Evolutionary conservation across 2,329 filamentous ascomycete genomes (phyloP).

Genomic region (Aspergillus quadricinctus): DNA sequence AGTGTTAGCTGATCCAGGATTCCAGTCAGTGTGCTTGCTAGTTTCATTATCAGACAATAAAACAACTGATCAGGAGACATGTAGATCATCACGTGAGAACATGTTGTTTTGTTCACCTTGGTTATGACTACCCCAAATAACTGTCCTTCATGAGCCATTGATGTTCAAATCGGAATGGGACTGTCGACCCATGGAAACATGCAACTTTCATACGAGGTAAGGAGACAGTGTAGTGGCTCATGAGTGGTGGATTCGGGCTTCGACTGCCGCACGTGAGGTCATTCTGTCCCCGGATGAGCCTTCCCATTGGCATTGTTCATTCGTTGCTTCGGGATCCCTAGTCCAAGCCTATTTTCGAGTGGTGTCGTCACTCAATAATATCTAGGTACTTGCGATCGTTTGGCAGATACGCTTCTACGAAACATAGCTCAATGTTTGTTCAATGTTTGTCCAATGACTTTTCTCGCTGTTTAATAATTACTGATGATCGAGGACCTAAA

Average conservation of each 20-base stretch:
- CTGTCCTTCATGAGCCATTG: not conserved
- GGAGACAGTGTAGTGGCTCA: not conserved
- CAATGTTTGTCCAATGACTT: not conserved
- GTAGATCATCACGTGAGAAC: not conserved
- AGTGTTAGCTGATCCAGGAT: not conserved
- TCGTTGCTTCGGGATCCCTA: not conserved
- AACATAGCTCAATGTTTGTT: not conserved
- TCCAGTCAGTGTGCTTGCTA: not conserved
- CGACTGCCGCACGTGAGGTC: not conserved
- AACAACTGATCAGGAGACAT: not conserved
- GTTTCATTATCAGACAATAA: not conserved
- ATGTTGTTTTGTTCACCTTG: not conserved
- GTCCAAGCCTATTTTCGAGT: not conserved
- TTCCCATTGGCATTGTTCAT: not conserved
- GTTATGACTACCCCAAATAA: not conserved
- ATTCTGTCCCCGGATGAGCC: not conserved
- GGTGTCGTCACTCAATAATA: not conserved
- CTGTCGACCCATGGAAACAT: not conserved
- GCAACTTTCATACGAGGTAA: not conserved
- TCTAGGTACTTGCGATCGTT: not conserved
- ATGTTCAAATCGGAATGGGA: not conserved
- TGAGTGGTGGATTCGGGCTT: not conserved
- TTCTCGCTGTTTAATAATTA: not conserved
- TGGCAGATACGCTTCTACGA: not conserved
- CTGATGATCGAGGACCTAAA: not conserved